phyloP scores from a whole-genome alignment of 2,329 filamentous ascomycete species.

The Colletotrichum spinosum region DNA sequence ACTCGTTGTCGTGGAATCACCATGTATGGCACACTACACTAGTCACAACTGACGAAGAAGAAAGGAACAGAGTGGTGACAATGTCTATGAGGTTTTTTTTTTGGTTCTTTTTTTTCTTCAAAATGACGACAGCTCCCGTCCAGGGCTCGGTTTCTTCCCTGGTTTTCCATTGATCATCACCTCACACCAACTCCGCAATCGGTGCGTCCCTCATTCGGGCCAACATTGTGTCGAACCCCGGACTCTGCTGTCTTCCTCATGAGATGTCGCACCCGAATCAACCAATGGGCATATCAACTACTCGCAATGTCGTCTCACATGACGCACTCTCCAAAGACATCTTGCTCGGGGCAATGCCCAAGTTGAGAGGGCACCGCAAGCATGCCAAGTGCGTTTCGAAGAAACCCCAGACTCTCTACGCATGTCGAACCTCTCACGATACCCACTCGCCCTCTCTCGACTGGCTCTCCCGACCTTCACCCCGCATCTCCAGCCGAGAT shows the following conservation, averaged over 20 bases:
- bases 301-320: neutral
- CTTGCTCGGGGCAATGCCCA: conserved; percentile 7
- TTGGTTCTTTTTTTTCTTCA: no score
- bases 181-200: neutral
- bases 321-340: neutral
- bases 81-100: no score
- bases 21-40: no score
- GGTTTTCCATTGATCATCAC: neutral
- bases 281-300: conserved; percentile 12
- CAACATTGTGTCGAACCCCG: conserved; percentile 34
- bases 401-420: neutral
- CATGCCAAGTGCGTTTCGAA: conserved; percentile 11
- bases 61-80: no score
- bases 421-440: conserved; percentile 13
- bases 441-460: conserved; percentile 25
- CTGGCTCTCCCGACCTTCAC: conserved; percentile 29
- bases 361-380: neutral
- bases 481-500: conserved; percentile 22
- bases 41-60: no score
- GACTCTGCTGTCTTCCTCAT: neutral
- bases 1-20: no score
- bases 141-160: neutral
- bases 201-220: conserved; percentile 23
- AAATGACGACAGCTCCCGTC: neutral
- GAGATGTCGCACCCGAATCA: neutral